phyloP scores from a whole-genome alignment of 768 basidiomycete species.

The Pulveroboletus sp. region DNA sequence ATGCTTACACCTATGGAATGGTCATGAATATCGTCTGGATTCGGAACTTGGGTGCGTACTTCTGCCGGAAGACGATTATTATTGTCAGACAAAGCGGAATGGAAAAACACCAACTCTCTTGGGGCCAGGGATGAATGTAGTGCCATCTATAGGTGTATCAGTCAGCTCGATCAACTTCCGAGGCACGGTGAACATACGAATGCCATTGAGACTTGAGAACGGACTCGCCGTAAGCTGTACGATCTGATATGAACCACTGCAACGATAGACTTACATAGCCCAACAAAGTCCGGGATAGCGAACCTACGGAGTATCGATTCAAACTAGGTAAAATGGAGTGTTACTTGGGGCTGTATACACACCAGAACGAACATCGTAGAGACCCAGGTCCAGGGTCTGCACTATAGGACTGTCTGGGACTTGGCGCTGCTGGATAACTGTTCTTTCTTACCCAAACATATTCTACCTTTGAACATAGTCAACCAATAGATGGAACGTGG shows the following conservation, averaged over 20 bases:
- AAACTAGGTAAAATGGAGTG: no score
- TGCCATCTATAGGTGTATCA: background rate
- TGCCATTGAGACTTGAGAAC: background rate
- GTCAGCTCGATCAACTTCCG: background rate
- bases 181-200: background rate
- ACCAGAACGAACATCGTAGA: slow-evolving; percentile 1
- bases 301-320: background rate
- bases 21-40: background rate
- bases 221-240: background rate
- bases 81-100: background rate
- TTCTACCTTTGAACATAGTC: background rate
- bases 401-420: background rate
- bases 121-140: background rate
- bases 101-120: background rate
- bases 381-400: slow-evolving; percentile 1
- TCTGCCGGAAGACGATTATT: background rate
- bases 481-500: background rate
- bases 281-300: background rate
- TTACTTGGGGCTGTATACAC: background rate
- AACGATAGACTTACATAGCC: background rate
- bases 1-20: background rate
- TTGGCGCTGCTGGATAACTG: background rate
- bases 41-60: background rate
- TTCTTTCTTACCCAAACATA: slow-evolving; percentile 9
- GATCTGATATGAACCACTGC: background rate